phyloP scores from a whole-genome alignment of 495 filamentous ascomycete species.

The Talaromyces trachyspermus region DNA sequence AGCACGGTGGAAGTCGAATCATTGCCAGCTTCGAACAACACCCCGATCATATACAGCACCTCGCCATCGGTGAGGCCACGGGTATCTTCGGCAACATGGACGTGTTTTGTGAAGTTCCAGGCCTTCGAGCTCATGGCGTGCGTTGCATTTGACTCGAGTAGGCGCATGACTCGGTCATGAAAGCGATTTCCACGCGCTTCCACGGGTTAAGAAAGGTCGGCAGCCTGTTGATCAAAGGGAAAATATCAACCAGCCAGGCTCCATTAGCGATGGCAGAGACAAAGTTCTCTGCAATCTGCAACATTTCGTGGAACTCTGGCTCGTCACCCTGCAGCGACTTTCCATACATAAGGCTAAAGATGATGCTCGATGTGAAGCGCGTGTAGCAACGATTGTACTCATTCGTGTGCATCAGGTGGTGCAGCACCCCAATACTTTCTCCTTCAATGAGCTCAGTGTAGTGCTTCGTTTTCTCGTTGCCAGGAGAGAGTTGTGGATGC shows the following conservation, averaged over 20 bases:
- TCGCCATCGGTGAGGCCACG: constrained; percentile 18
- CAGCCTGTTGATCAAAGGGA: constrained; percentile 26
- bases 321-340: constrained; percentile 24
- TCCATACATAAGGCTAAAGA: constrained; percentile 27
- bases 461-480: constrained; percentile 17
- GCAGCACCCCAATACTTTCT: constrained; percentile 22
- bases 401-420: constrained; percentile 14
- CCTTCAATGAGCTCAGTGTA: constrained; percentile 25
- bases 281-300: constrained; percentile 20
- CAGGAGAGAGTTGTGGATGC: constrained; percentile 15
- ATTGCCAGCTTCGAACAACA: constrained; percentile 29
- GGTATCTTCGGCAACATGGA: constrained; percentile 8
- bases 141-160: neutral
- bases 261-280: constrained; percentile 21
- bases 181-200: constrained; percentile 22
- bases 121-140: constrained; percentile 1
- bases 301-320: constrained; percentile 20
- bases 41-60: constrained; percentile 27
- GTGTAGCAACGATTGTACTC: constrained; percentile 13
- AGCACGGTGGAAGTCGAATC: constrained; percentile 27
- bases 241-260: constrained; percentile 23
- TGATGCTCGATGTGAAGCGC: constrained; percentile 24
- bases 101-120: constrained; percentile 23
- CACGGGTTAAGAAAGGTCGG: constrained; percentile 25
- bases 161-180: neutral